A percentile compares a stretch with the other conserved stretches of the same genome.
These are phyloP conservation scores for Sclerotiophoma versabilis DNA, from an alignment of 2,329 filamentous ascomycete species.

Conservation along the genomic window DNA sequence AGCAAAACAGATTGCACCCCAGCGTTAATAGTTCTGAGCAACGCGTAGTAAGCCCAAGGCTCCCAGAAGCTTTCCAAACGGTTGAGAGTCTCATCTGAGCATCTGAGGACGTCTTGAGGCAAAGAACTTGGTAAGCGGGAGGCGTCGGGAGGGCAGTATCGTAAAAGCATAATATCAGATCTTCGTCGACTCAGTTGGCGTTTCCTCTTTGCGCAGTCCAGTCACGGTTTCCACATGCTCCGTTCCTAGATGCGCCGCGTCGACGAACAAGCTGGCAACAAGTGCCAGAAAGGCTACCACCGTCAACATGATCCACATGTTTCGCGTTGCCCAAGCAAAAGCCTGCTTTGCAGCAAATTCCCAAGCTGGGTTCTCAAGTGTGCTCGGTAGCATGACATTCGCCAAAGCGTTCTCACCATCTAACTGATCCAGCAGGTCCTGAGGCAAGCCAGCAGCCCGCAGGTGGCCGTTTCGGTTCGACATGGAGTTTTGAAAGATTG, in stretches of 20 bases:
- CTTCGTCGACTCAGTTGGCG: not conserved
- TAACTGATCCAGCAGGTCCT: slow-evolving; percentile 57
- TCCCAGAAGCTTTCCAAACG: too few relatives aligned
- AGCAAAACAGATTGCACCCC: too few relatives aligned
- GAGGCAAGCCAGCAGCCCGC: slow-evolving; percentile 57
- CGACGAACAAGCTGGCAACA: slow-evolving; percentile 49
- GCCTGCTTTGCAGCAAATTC: slow-evolving; percentile 52
- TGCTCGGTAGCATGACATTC: slow-evolving; percentile 63
- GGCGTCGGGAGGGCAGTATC: too few relatives aligned
- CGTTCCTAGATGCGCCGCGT: slow-evolving; percentile 48
- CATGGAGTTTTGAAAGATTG: slow-evolving; percentile 67
- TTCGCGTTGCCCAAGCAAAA: slow-evolving; percentile 53
- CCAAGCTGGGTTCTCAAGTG: slow-evolving; percentile 56
- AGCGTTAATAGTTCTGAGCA: too few relatives aligned
- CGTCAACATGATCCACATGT: slow-evolving; percentile 59
- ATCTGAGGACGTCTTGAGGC: too few relatives aligned
- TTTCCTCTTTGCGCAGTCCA: slow-evolving; percentile 48
- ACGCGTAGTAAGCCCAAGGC: too few relatives aligned
- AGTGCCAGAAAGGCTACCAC: slow-evolving; percentile 50
- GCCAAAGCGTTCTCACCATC: slow-evolving; percentile 66
- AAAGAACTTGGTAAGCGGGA: too few relatives aligned
- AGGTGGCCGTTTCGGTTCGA: slow-evolving; percentile 59
- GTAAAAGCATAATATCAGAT: too few relatives aligned
- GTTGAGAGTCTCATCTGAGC: too few relatives aligned
- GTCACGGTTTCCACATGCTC: slow-evolving; percentile 58